These are phyloP conservation scores for Babesia caballi DNA, from an alignment of 169 alveolate genomes.

Conservation along the genomic window DNA sequence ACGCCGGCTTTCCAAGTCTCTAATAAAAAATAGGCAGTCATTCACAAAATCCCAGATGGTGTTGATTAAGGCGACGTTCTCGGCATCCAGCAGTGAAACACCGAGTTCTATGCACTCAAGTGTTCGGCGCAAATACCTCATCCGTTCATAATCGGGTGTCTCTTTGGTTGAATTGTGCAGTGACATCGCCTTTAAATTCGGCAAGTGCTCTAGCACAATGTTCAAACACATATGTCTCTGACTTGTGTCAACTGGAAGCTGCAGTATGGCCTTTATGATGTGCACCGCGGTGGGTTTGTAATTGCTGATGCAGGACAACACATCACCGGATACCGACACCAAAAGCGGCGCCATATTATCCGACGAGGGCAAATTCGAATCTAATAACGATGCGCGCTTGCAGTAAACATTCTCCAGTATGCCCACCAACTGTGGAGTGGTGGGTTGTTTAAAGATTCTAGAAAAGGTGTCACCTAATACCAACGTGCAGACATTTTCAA, in stretches of 20 bases:
- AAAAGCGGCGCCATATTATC: neutral
- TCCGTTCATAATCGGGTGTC: neutral
- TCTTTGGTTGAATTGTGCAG: neutral
- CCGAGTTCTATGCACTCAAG: conserved; percentile 8
- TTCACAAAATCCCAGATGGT: conserved; percentile 42
- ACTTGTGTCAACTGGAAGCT: conserved; percentile 12
- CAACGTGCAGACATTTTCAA: conserved; percentile 6
- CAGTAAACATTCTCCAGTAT: conserved; percentile 6
- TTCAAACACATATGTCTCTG: conserved; percentile 1
- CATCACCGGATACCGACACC: neutral
- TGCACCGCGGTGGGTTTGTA: conserved; percentile 7
- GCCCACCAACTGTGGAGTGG: neutral
- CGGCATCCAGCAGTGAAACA: neutral
- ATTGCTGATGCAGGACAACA: conserved; percentile 3
- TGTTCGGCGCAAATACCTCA: neutral
- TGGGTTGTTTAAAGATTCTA: conserved; percentile 2
- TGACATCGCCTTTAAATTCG: neutral
- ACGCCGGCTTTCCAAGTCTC: conserved; percentile 25
- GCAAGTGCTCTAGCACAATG: conserved; percentile 17
- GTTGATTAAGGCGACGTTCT: neutral
- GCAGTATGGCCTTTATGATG: conserved; percentile 21
- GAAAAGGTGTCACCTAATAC: conserved; percentile 13
- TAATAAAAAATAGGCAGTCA: conserved; percentile 14
- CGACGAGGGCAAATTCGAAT: neutral
- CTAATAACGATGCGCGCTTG: neutral